Conservation (phyloP, 495 filamentous ascomycete genomes). For the Xylaria nigripes region DNA sequence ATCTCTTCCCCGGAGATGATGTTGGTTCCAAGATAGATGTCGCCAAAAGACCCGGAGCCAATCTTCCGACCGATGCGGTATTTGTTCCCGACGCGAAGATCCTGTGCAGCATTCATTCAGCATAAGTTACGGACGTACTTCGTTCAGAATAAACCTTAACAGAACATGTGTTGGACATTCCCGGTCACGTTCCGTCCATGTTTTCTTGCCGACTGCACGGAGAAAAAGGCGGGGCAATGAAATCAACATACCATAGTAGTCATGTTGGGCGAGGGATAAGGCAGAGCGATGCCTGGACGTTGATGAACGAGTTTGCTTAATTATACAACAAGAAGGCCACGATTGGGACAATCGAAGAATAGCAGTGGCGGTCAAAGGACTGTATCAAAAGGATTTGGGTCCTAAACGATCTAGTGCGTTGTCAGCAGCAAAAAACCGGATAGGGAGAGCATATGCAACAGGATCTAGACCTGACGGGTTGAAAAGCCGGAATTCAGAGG, state of each 20-base stretch:
- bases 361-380: background rate
- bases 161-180: background rate
- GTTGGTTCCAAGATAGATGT: conserved; percentile 99
- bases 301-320: background rate
- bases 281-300: conserved; percentile 13
- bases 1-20: conserved; percentile 99
- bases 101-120: conserved; percentile 44
- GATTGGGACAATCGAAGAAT: background rate
- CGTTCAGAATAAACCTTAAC: background rate
- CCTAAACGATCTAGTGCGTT: background rate
- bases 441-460: background rate
- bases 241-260: conserved; percentile 42
- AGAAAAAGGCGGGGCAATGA: background rate
- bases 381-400: background rate
- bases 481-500: background rate
- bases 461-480: background rate
- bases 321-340: background rate
- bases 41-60: conserved; percentile 95
- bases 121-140: background rate
- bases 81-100: conserved; percentile 99
- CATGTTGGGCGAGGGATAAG: conserved; percentile 27
- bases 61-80: conserved; percentile 99
- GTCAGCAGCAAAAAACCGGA: conserved; percentile 3
- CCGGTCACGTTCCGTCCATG: background rate
- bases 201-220: background rate